phyloP scores from a whole-genome alignment of 495 filamentous ascomycete genomes.

The Tuber magnatum region DNA sequence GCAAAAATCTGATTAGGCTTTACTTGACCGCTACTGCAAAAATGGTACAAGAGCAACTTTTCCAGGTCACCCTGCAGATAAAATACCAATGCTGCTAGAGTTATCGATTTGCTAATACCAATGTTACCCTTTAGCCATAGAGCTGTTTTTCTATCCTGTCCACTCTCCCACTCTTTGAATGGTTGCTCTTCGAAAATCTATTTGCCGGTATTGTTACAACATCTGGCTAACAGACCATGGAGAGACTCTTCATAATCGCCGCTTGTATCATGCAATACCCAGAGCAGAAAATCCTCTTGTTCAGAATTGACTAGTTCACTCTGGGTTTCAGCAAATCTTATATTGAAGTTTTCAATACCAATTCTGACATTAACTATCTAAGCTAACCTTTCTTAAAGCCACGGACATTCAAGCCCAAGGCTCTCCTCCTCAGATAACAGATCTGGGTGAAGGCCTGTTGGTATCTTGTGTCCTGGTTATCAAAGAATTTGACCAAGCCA shows the following conservation, averaged over 20 bases:
- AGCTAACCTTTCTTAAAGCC: no score
- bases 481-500: no score
- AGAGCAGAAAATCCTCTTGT: no score
- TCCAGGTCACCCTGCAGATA: constrained; percentile 2
- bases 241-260: constrained; percentile 11
- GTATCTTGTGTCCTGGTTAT: no score
- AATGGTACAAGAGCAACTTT: constrained; percentile 11
- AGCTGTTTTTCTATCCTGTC: neutral
- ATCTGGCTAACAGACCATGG: neutral
- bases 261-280: no score
- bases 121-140: constrained; percentile 19
- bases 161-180: constrained; percentile 6
- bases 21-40: constrained; percentile 15
- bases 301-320: no score
- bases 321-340: no score
- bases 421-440: no score
- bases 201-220: neutral
- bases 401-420: no score
- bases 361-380: no score
- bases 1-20: constrained; percentile 11
- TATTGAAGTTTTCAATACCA: no score
- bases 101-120: constrained; percentile 19
- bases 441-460: no score
- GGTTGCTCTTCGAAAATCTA: neutral
- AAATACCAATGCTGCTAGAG: constrained; percentile 8